A percentile compares a stretch with the other conserved stretches of the same genome.
Conservation (phyloP, 1,284 basidiomycete genomes). For the Malassezia yamatoensis region DNA sequence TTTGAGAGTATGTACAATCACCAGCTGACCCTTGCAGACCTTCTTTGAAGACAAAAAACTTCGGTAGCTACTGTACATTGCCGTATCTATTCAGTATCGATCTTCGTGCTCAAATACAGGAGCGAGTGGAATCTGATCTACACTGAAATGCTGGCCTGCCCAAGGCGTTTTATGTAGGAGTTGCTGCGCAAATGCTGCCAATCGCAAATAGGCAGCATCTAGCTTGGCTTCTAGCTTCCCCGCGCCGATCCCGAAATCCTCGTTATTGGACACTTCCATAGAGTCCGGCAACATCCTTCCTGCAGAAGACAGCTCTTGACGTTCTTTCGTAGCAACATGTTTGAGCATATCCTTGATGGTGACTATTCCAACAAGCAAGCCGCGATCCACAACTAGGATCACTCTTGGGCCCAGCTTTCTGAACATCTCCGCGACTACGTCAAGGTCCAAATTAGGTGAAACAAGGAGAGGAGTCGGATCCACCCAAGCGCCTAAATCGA, state of each 20-base stretch:
- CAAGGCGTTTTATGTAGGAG: not conserved
- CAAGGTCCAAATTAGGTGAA: slow-evolving; percentile 80
- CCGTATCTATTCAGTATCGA: not conserved
- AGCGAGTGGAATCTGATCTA: no score
- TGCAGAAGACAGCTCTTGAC: not conserved
- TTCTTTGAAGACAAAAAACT: slow-evolving; percentile 47
- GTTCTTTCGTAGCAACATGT: slow-evolving; percentile 36
- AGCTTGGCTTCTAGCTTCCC: slow-evolving; percentile 31
- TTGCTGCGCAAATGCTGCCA: not conserved
- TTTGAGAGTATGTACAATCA: slow-evolving; percentile 49
- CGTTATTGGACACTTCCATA: not conserved
- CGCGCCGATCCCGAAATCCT: slow-evolving; percentile 18
- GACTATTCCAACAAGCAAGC: slow-evolving; percentile 70
- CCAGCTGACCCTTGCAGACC: slow-evolving; percentile 5
- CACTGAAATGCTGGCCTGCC: not conserved
- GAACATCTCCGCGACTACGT: slow-evolving; percentile 68
- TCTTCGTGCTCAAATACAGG: slow-evolving; percentile 2
- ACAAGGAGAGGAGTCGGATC: slow-evolving; percentile 79
- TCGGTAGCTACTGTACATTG: slow-evolving; percentile 19
- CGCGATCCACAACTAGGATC: slow-evolving; percentile 74
- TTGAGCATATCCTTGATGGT: slow-evolving; percentile 87
- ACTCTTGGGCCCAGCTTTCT: slow-evolving; percentile 66
- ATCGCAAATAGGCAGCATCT: slow-evolving; percentile 9
- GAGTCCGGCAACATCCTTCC: not conserved
- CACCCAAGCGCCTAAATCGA: slow-evolving; percentile 28